A percentile compares a stretch with the other conserved stretches of the same genome.
Conservation (phyloP, 2,329 filamentous ascomycete genomes). For the Stemphylium beticola region DNA sequence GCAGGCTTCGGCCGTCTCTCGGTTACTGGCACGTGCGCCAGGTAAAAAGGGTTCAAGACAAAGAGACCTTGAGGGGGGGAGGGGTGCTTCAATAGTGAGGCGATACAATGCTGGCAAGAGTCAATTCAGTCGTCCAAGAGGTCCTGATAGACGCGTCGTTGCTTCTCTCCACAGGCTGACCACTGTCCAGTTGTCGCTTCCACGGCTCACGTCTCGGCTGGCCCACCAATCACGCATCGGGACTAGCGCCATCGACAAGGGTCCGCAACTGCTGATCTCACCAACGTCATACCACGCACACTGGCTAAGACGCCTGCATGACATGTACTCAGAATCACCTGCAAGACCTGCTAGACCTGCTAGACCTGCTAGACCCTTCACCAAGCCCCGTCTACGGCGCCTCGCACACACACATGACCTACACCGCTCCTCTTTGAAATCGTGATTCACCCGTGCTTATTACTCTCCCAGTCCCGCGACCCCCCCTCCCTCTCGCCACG, state of each 20-base stretch:
- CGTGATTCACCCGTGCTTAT: slow-evolving; percentile 1
- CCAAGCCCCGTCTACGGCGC: slow-evolving; percentile 2
- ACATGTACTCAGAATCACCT: slow-evolving; percentile 18
- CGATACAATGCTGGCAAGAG: neutral
- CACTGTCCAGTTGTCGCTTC: neutral
- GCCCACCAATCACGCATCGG: slow-evolving; percentile 6
- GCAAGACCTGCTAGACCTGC: slow-evolving; percentile 9
- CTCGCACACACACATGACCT: slow-evolving; percentile 21
- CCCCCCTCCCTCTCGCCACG: neutral
- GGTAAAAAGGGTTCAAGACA: too few species aligned
- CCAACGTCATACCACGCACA: slow-evolving; percentile 21
- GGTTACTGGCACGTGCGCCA: neutral
- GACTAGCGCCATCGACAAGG: slow-evolving; percentile 12
- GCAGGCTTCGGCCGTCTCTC: slow-evolving; percentile 4
- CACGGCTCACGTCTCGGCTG: slow-evolving; percentile 4
- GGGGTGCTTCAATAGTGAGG: neutral
- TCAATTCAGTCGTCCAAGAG: neutral
- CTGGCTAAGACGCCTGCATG: slow-evolving; percentile 17
- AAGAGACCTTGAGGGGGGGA: too few species aligned
- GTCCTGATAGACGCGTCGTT: slow-evolving; percentile 5
- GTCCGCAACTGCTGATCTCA: slow-evolving; percentile 3
- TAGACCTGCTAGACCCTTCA: slow-evolving; percentile 7
- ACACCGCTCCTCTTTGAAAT: slow-evolving; percentile 17
- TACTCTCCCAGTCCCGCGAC: neutral
- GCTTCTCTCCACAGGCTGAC: neutral